Conservation (phyloP, 2,329 filamentous ascomycete species). For the Fusarium haematococcum region DNA sequence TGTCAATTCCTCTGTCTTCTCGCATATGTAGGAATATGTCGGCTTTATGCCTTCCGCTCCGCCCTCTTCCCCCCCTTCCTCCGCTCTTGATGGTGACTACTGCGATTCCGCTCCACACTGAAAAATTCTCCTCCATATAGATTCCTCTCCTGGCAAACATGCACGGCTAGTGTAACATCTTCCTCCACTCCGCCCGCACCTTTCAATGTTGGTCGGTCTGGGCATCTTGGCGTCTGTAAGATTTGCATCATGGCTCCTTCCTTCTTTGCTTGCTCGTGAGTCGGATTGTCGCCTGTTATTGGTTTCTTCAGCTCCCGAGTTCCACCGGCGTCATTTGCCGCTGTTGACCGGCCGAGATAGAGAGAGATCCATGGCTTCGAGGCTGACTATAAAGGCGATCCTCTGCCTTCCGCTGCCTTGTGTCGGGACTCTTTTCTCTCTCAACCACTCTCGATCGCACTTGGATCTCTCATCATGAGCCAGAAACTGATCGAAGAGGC, state of each 20-base stretch:
- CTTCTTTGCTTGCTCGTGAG: background rate
- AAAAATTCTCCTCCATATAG: slow-evolving; percentile 27
- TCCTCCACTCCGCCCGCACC: slow-evolving; percentile 7
- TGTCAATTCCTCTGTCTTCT: background rate
- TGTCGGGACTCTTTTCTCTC: rapidly evolving
- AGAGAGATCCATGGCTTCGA: background rate
- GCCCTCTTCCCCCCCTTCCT: background rate
- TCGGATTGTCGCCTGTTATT: background rate
- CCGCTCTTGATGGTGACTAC: background rate
- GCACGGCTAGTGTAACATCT: background rate
- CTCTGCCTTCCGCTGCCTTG: background rate
- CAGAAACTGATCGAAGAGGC: slow-evolving; percentile 23
- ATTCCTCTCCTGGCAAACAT: background rate
- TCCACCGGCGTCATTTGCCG: background rate
- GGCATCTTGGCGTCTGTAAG: slow-evolving; percentile 31
- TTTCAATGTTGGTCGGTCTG: background rate
- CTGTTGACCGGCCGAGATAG: background rate
- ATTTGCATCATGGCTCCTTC: slow-evolving; percentile 3
- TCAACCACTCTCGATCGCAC: background rate
- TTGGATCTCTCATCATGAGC: slow-evolving; percentile 18
- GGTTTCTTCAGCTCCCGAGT: background rate
- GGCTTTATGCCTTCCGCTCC: background rate
- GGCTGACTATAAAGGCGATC: slow-evolving; percentile 1
- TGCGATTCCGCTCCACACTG: slow-evolving; percentile 12
- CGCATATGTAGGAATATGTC: background rate